Conservation (phyloP, 2,329 filamentous ascomycete genomes). For the Xylaria polymorpha region DNA sequence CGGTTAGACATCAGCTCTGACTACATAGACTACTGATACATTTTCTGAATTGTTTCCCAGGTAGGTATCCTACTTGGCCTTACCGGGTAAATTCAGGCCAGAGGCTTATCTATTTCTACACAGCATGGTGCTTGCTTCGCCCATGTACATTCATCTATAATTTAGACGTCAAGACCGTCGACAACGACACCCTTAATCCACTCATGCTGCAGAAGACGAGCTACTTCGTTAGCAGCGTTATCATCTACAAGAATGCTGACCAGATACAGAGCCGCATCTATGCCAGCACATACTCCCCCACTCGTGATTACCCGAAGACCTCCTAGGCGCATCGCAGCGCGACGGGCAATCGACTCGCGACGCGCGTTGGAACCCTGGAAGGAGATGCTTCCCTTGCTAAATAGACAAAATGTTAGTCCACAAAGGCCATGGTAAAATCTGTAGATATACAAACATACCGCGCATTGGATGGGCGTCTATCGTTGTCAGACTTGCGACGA, state of each 20-base stretch:
- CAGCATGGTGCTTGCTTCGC: slow-evolving; percentile 15
- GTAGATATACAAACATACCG: slow-evolving; percentile 58
- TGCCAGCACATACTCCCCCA: slow-evolving; percentile 80
- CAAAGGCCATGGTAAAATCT: not conserved
- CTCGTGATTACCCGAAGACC: slow-evolving; percentile 80
- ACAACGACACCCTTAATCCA: slow-evolving; percentile 90
- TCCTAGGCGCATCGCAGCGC: slow-evolving; percentile 78
- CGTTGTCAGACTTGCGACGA: slow-evolving; percentile 76
- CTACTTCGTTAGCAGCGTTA: slow-evolving; percentile 79
- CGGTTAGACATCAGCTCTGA: no score
- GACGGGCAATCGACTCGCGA: slow-evolving; percentile 82
- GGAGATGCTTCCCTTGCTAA: slow-evolving; percentile 84
- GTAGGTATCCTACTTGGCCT: slow-evolving; percentile 35
- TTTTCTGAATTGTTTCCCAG: slow-evolving; percentile 28
- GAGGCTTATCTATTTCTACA: slow-evolving; percentile 35
- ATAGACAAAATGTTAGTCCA: slow-evolving; percentile 42
- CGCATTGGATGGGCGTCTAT: slow-evolving; percentile 69
- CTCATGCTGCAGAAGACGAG: slow-evolving; percentile 80
- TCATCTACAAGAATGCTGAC: slow-evolving; percentile 84
- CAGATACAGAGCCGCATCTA: slow-evolving; percentile 87
- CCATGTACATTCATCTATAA: slow-evolving; percentile 38
- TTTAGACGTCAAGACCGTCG: slow-evolving; percentile 84
- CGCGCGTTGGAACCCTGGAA: slow-evolving; percentile 79
- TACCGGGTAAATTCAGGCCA: slow-evolving; percentile 31
- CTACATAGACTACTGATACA: no score